These are phyloP conservation scores for Selaginella moellendorffii DNA, from an alignment of 75 land plant genomes.

Conservation along the genomic window DNA sequence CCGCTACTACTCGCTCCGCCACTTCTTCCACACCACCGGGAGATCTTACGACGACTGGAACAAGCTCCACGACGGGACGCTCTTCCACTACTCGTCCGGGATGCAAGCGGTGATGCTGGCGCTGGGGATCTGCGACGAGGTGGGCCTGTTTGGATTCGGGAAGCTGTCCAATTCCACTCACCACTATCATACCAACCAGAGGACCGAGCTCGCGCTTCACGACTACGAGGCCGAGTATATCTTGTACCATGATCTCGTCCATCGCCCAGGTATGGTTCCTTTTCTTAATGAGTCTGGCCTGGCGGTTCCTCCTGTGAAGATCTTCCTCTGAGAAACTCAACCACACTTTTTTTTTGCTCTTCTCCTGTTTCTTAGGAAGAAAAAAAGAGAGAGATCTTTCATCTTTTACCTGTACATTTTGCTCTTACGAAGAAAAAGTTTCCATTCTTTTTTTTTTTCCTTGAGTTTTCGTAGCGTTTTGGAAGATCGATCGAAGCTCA, in stretches of 20 bases:
- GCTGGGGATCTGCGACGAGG: background rate
- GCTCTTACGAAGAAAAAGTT: too few species aligned
- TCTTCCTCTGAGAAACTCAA: background rate
- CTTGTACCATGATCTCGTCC: background rate
- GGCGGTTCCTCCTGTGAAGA: background rate
- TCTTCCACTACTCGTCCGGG: too few species aligned
- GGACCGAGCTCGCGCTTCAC: background rate
- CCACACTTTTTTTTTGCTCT: too few species aligned
- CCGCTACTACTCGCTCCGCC: constrained; percentile 66
- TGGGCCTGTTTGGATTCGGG: background rate
- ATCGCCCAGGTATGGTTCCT: background rate
- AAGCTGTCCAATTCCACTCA: background rate
- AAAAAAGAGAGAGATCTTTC: too few species aligned
- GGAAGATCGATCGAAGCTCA: too few species aligned
- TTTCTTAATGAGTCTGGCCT: background rate
- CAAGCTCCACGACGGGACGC: too few species aligned
- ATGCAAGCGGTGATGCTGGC: too few species aligned
- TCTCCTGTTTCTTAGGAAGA: too few species aligned
- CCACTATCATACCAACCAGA: background rate
- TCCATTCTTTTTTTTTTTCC: too few species aligned
- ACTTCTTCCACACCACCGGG: constrained; percentile 41
- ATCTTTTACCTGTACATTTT: too few species aligned
- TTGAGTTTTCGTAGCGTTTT: too few species aligned
- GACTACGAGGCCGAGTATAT: background rate
- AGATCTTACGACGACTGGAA: constrained; percentile 50